Percentiles rank a stretch among this genome's conserved stretches.
phyloP scores from a whole-genome alignment of 1,284 basidiomycete genomes.

The Microbotryomycetes sp. region DNA sequence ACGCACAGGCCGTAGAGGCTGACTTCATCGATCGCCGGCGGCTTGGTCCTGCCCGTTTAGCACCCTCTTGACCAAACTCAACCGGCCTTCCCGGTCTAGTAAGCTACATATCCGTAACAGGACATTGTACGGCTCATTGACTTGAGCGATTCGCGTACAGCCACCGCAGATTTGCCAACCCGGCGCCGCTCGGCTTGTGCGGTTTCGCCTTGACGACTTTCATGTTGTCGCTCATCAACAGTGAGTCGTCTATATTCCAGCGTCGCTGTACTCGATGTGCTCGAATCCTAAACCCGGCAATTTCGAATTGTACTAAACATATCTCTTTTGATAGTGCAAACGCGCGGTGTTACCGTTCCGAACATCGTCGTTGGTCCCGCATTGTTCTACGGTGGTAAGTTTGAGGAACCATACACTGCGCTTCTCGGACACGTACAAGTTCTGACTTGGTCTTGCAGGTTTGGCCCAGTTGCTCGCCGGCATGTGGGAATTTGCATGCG shows the following conservation, averaged over 20 bases:
- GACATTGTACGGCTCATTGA: neutral
- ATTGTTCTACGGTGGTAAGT: slow-evolving; percentile 47
- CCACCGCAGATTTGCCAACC: slow-evolving; percentile 48
- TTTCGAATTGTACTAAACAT: slow-evolving; percentile 7
- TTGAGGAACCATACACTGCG: no score
- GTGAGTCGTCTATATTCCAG: slow-evolving; percentile 6
- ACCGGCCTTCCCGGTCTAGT: slow-evolving; percentile 36
- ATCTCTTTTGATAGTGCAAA: slow-evolving; percentile 40
- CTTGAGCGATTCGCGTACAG: slow-evolving; percentile 15
- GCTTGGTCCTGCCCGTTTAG: slow-evolving; percentile 12
- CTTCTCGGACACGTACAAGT: no score
- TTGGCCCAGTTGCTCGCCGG: slow-evolving; percentile 58
- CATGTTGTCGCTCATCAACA: slow-evolving; percentile 45
- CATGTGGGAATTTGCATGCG: slow-evolving; percentile 54
- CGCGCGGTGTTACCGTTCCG: slow-evolving; percentile 45
- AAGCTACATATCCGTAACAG: neutral
- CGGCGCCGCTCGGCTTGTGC: slow-evolving; percentile 48
- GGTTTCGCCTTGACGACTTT: slow-evolving; percentile 50
- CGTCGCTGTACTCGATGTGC: neutral
- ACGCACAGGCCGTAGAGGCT: no score
- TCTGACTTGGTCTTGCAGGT: no score
- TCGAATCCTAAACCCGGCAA: no score
- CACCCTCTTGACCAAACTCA: slow-evolving; percentile 45
- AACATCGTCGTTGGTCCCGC: slow-evolving; percentile 82
- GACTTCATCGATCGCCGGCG: slow-evolving; percentile 43